Conservation (phyloP, 257 asterid species). For the Fraxinus quadrangulata region DNA sequence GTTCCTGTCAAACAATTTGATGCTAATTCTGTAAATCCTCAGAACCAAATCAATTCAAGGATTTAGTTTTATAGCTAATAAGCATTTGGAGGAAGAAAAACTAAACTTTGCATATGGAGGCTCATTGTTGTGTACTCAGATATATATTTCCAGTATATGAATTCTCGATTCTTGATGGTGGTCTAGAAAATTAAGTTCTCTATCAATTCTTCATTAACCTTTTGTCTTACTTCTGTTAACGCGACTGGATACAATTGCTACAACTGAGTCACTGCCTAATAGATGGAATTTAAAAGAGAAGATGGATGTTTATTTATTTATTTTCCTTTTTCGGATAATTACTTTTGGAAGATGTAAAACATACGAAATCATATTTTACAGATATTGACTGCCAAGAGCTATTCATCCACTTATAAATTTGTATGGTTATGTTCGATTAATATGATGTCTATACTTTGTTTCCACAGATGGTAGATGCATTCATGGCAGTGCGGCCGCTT, state of each 20-base stretch:
- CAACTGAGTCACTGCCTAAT: too few species aligned
- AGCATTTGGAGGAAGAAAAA: too few species aligned
- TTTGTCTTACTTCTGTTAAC: neutral
- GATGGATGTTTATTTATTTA: too few species aligned
- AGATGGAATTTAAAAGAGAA: too few species aligned
- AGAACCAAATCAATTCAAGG: neutral
- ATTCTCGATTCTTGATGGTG: neutral
- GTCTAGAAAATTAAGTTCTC: neutral
- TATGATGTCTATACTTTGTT: neutral
- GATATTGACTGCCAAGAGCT: neutral
- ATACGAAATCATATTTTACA: neutral
- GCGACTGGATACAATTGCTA: too few species aligned
- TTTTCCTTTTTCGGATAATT: too few species aligned
- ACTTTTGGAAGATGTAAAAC: too few species aligned
- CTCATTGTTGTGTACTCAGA: too few species aligned
- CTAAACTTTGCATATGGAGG: too few species aligned
- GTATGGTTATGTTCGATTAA: neutral
- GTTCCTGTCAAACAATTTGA: neutral
- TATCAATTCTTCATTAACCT: neutral
- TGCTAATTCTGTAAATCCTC: neutral
- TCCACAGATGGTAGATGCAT: slow-evolving; percentile 84
- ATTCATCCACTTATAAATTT: neutral
- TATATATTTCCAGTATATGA: too few species aligned
- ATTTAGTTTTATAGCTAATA: too few species aligned
- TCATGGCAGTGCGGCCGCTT: slow-evolving; percentile 85